These are phyloP conservation scores for Flaveria trinervia DNA, from an alignment of 129 eudicot genomes.

Conservation along the genomic window DNA sequence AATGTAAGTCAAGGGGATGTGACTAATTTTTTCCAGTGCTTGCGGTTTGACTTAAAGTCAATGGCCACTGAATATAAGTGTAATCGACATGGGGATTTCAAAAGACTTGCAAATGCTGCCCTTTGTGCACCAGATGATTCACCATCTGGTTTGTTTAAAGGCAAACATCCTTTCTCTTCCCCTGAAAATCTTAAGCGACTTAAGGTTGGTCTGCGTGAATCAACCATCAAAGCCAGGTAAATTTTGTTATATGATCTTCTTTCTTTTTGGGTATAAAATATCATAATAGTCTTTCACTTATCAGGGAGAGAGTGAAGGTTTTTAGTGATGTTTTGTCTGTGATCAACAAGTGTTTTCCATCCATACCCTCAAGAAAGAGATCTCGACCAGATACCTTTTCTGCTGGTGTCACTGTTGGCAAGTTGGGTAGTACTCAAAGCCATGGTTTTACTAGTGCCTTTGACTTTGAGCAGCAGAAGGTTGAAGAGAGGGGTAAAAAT, in stretches of 20 bases:
- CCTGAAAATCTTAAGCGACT: conserved; percentile 68
- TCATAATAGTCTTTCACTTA: conserved; percentile 8
- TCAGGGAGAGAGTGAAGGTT: conserved; percentile 84
- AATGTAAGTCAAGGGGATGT: conserved; percentile 62
- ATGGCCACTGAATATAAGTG: conserved; percentile 65
- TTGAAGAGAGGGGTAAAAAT: conserved; percentile 73
- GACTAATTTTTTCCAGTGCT: conserved; percentile 68
- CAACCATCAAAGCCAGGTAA: conserved; percentile 75
- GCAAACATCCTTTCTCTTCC: conserved; percentile 47
- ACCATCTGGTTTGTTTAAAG: conserved; percentile 43
- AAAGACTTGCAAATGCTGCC: conserved; percentile 57
- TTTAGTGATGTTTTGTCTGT: conserved; percentile 77
- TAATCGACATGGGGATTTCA: conserved; percentile 60
- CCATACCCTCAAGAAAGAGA: conserved; percentile 78
- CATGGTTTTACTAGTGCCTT: conserved; percentile 50
- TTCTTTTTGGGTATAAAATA: conserved; percentile 13
- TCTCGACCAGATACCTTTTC: conserved; percentile 63
- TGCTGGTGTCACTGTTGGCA: conserved; percentile 46
- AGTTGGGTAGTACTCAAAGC: conserved; percentile 42
- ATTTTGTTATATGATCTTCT: background rate
- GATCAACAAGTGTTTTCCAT: conserved; percentile 73
- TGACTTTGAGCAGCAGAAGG: conserved; percentile 66
- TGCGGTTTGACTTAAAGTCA: conserved; percentile 75
- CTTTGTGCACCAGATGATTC: conserved; percentile 70
- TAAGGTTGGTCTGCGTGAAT: conserved; percentile 67